phyloP scores from a whole-genome alignment of 441 rosid species.

The Gossypium schwendimanii region DNA sequence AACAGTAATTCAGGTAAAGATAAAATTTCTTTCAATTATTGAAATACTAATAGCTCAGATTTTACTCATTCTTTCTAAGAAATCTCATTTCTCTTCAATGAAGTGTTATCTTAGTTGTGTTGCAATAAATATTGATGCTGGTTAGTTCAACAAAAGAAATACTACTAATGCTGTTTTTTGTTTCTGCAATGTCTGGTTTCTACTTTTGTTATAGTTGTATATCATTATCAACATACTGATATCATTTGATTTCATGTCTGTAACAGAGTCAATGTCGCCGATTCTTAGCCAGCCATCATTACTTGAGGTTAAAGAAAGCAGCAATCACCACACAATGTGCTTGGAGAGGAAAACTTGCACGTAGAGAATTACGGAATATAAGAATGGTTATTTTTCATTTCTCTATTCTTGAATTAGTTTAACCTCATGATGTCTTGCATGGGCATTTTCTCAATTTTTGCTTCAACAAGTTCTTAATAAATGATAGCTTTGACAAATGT shows the following conservation, averaged over 20 bases:
- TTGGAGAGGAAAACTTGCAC: slow-evolving; percentile 72
- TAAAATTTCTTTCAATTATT: not conserved
- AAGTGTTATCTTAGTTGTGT: not conserved
- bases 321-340: slow-evolving; percentile 60
- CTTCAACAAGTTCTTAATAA: not conserved
- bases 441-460: not conserved
- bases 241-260: slow-evolving; percentile 13
- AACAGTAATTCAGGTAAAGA: slow-evolving; percentile 62
- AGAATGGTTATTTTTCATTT: slow-evolving; percentile 48
- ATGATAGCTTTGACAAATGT: not conserved
- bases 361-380: slow-evolving; percentile 61
- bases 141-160: slow-evolving; percentile 3
- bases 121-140: not conserved
- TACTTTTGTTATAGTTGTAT: not conserved
- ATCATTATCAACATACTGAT: not conserved
- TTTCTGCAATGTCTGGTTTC: not conserved
- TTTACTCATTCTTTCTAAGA: not conserved
- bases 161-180: slow-evolving; percentile 8
- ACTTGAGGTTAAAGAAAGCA: slow-evolving; percentile 50
- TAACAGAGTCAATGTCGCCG: slow-evolving; percentile 64
- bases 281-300: slow-evolving; percentile 38
- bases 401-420: slow-evolving; percentile 9
- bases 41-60: slow-evolving; percentile 7
- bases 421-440: not conserved
- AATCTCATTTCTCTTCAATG: not conserved